Conservation (phyloP, 2,329 filamentous ascomycete genomes). For the Macrophomina phaseolina region DNA sequence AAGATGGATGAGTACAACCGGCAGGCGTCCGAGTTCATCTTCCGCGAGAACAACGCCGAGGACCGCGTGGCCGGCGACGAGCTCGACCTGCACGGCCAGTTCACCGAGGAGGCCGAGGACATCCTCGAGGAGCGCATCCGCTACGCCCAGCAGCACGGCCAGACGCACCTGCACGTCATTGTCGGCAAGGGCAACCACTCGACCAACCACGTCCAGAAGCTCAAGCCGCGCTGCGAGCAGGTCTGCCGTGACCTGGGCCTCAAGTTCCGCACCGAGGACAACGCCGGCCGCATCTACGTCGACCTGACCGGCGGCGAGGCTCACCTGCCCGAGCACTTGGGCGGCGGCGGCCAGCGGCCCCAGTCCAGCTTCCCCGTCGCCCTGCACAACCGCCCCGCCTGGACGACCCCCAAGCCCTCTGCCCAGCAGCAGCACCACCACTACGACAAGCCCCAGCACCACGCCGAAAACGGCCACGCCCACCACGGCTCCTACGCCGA, state of each 20-base stretch:
- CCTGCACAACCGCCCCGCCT: slow-evolving; percentile 40
- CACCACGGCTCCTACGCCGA: not conserved
- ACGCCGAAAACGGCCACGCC: not conserved
- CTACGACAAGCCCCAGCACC: slow-evolving; percentile 24
- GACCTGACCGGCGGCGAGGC: slow-evolving; percentile 78
- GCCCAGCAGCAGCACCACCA: slow-evolving; percentile 41
- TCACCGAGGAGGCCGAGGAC: slow-evolving; percentile 91
- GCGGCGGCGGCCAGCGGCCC: slow-evolving; percentile 47
- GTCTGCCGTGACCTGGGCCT: slow-evolving; percentile 84
- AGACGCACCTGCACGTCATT: slow-evolving; percentile 89
- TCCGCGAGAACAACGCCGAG: slow-evolving; percentile 87
- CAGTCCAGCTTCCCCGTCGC: slow-evolving; percentile 44
- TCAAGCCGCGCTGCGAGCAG: slow-evolving; percentile 92
- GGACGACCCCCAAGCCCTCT: not conserved
- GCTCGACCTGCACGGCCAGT: slow-evolving; percentile 94
- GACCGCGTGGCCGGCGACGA: slow-evolving; percentile 78
- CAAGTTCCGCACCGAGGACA: slow-evolving; percentile 83
- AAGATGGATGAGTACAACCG: slow-evolving; percentile 89
- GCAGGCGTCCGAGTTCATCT: slow-evolving; percentile 92
- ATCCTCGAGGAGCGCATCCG: slow-evolving; percentile 86
- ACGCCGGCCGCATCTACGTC: slow-evolving; percentile 87
- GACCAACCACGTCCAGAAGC: slow-evolving; percentile 80
- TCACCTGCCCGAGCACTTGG: slow-evolving; percentile 48
- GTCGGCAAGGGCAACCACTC: slow-evolving; percentile 96
- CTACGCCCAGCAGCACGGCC: slow-evolving; percentile 73